Percentiles rank a stretch among this genome's conserved stretches.
Conservation (phyloP, 2,329 filamentous ascomycete species). For the Colletotrichum cuscutae region DNA sequence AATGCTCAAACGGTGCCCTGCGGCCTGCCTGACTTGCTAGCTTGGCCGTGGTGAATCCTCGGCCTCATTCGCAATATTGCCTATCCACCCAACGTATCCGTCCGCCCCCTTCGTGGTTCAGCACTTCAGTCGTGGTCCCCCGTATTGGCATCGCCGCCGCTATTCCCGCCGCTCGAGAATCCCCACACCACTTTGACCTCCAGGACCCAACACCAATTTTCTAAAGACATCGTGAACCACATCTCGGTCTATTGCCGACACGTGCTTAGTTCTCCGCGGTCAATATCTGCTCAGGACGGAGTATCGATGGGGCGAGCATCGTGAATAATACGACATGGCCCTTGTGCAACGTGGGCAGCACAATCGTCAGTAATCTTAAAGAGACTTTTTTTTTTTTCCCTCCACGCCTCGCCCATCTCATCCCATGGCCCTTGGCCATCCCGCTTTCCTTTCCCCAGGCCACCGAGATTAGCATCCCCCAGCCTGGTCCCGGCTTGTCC, state of each 20-base stretch:
- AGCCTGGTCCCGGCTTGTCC: conserved; percentile 14
- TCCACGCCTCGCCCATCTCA: conserved; percentile 4
- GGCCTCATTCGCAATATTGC: conserved; percentile 34
- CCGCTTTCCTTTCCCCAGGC: conserved; percentile 31
- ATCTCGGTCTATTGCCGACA: conserved; percentile 34
- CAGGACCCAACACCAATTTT: conserved; percentile 10
- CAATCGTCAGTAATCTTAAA: conserved; percentile 5
- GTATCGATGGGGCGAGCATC: not conserved
- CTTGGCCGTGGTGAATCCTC: conserved; percentile 30
- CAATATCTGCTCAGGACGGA: not conserved
- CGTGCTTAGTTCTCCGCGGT: conserved; percentile 17
- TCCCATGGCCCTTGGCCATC: conserved; percentile 9
- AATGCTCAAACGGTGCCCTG: conserved; percentile 3
- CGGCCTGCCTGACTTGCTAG: conserved; percentile 15
- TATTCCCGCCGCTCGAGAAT: conserved; percentile 26
- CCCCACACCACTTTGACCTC: not conserved
- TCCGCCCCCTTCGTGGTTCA: not conserved
- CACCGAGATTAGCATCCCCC: conserved; percentile 29
- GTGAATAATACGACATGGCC: not conserved
- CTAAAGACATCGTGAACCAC: conserved; percentile 7
- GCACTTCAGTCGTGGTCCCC: not conserved
- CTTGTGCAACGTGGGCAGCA: not conserved
- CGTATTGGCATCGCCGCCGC: conserved; percentile 28
- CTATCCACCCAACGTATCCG: conserved; percentile 29
- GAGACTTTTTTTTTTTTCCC: not conserved